A percentile compares a stretch with the other conserved stretches of the same genome.
phyloP scores from a whole-genome alignment of 108 stramenopile species.

The Nannochloropsis oceanica region DNA sequence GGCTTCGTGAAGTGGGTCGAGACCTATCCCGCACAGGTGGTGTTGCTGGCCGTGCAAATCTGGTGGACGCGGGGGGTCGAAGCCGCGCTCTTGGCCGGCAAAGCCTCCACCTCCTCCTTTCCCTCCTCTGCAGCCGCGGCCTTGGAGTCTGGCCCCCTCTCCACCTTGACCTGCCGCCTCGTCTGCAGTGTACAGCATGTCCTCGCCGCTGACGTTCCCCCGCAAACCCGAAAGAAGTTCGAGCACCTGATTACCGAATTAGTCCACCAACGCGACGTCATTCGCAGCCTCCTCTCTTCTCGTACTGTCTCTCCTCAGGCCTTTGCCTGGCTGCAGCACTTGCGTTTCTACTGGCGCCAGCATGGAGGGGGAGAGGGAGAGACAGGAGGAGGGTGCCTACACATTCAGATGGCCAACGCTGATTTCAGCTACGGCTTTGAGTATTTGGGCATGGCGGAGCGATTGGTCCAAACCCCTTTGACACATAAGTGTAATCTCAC shows the following conservation, averaged over 20 bases:
- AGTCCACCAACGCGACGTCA: conserved; percentile 91
- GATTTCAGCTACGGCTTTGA: conserved; percentile 91
- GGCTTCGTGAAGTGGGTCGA: conserved; percentile 62
- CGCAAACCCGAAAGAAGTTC: conserved; percentile 76
- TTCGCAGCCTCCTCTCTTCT: conserved; percentile 47
- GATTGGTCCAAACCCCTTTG: conserved; percentile 91
- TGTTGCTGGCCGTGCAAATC: conserved; percentile 78
- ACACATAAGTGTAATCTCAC: conserved; percentile 95
- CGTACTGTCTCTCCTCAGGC: neutral
- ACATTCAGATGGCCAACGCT: conserved; percentile 78
- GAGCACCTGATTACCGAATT: conserved; percentile 96
- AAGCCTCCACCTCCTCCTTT: neutral
- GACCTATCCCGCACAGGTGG: conserved; percentile 77
- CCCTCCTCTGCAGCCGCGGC: neutral
- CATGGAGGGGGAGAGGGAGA: conserved; percentile 21
- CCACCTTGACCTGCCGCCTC: conserved; percentile 27
- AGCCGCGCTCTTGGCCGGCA: conserved; percentile 42
- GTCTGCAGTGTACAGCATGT: conserved; percentile 80
- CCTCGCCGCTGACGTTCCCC: conserved; percentile 52
- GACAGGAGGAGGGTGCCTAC: conserved; percentile 47
- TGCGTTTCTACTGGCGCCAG: neutral
- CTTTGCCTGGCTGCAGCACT: neutral
- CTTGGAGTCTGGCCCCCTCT: neutral
- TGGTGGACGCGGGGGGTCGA: conserved; percentile 78
- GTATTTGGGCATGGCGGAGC: conserved; percentile 92